These are phyloP conservation scores for Rosa hybrid DNA, from an alignment of 331 rosid species.

Conservation along the genomic window DNA sequence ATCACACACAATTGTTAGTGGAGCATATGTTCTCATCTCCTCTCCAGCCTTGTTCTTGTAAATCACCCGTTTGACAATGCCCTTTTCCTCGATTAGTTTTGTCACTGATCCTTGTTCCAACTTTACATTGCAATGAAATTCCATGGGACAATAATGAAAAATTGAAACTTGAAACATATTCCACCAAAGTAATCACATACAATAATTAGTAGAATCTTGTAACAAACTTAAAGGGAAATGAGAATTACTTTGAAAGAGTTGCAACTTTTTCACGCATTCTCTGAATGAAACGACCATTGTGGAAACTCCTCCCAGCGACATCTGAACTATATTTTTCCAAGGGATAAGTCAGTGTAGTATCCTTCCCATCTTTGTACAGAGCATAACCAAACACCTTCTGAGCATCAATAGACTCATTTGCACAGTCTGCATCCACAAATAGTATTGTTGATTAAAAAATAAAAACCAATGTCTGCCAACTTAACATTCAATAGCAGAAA, in stretches of 20 bases:
- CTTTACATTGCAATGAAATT: conserved; percentile 7
- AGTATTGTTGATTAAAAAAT: neutral
- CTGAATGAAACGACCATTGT: conserved; percentile 21
- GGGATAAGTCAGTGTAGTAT: conserved; percentile 21
- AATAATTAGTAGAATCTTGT: neutral
- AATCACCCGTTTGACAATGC: conserved; percentile 20
- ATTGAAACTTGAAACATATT: neutral
- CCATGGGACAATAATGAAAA: neutral
- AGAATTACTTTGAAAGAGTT: conserved; percentile 22
- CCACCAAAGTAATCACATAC: neutral
- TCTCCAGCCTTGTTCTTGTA: conserved; percentile 21
- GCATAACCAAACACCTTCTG: conserved; percentile 29
- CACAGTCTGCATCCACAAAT: conserved; percentile 17
- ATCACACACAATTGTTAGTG: conserved; percentile 28
- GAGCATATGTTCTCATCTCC: conserved; percentile 13
- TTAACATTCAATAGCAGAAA: too few species aligned
- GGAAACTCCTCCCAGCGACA: conserved; percentile 32
- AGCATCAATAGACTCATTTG: conserved; percentile 23
- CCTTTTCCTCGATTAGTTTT: conserved; percentile 11
- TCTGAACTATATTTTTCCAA: conserved; percentile 21
- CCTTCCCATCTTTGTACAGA: conserved; percentile 28
- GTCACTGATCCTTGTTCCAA: conserved; percentile 28
- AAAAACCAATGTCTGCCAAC: too few species aligned
- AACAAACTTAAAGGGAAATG: neutral
- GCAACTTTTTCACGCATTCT: conserved; percentile 23